phyloP scores from a whole-genome alignment of 2,329 filamentous ascomycete genomes.

The Ascochyta clinopodiicola region DNA sequence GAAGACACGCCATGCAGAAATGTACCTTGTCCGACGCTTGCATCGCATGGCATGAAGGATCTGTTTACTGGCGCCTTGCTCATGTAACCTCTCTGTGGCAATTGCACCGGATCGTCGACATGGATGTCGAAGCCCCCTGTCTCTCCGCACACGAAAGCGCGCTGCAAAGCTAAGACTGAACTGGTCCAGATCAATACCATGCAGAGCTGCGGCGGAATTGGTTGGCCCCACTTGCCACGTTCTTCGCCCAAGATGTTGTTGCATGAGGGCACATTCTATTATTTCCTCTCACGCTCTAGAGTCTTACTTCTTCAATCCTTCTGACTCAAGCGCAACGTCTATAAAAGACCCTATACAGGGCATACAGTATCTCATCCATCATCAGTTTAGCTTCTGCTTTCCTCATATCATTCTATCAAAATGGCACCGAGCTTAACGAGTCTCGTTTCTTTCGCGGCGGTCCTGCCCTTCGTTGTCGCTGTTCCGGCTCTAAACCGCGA shows the following conservation, averaged over 20 bases:
- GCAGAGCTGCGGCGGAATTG: background rate
- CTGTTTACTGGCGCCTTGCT: background rate
- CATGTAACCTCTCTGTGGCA: background rate
- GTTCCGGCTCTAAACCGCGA: background rate
- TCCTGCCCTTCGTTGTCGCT: constrained; percentile 1
- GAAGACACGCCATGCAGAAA: background rate
- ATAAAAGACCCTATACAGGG: background rate
- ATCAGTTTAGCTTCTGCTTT: background rate
- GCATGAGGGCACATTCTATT: constrained; percentile 2
- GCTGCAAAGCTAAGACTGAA: background rate
- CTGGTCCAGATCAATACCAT: background rate
- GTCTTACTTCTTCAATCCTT: background rate
- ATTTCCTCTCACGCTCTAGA: constrained; percentile 4
- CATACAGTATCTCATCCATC: background rate
- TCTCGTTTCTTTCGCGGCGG: constrained; percentile 3
- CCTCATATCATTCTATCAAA: background rate
- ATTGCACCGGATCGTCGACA: background rate
- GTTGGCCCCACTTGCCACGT: background rate
- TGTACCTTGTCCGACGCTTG: background rate
- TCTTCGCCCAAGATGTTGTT: background rate
- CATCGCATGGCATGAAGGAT: background rate
- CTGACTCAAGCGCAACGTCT: constrained; percentile 3
- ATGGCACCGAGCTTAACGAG: constrained; percentile 11
- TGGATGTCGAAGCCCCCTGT: background rate
- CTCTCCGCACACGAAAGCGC: background rate